phyloP scores from a whole-genome alignment of 1,284 basidiomycete species.

The Hemileia vastatrix region DNA sequence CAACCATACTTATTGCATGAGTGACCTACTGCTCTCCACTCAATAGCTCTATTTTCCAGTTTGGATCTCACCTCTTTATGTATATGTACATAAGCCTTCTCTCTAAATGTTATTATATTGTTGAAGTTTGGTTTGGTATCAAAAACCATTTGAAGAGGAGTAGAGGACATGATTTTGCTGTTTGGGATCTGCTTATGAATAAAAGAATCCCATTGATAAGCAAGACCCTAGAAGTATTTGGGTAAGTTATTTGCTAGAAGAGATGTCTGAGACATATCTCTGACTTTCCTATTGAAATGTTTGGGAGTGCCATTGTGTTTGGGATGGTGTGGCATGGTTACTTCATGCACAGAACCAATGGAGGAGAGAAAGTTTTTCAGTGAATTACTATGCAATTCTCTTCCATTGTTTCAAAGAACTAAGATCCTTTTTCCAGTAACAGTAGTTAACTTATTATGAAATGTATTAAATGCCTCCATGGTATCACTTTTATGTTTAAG shows the following conservation, averaged over 20 bases:
- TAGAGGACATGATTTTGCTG: background rate
- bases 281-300: background rate
- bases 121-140: background rate
- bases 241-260: background rate
- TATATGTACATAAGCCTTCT: conserved; percentile 4
- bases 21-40: no score
- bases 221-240: background rate
- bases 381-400: no score
- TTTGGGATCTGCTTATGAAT: conserved; percentile 1
- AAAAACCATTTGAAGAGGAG: background rate
- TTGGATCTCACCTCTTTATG: no score
- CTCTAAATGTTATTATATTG: background rate
- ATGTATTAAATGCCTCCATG: no score
- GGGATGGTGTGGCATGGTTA: conserved; percentile 1
- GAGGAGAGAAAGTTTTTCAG: no score
- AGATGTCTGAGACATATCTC: background rate
- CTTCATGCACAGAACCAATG: no score
- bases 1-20: no score
- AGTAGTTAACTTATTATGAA: no score
- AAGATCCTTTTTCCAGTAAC: no score
- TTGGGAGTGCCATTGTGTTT: conserved; percentile 8
- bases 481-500: no score
- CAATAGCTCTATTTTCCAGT: no score
- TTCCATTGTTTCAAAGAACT: no score
- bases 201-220: background rate